Base-by-base conservation (phyloP, 805 yeast species). In the Monosporozyma solicola region DNA sequence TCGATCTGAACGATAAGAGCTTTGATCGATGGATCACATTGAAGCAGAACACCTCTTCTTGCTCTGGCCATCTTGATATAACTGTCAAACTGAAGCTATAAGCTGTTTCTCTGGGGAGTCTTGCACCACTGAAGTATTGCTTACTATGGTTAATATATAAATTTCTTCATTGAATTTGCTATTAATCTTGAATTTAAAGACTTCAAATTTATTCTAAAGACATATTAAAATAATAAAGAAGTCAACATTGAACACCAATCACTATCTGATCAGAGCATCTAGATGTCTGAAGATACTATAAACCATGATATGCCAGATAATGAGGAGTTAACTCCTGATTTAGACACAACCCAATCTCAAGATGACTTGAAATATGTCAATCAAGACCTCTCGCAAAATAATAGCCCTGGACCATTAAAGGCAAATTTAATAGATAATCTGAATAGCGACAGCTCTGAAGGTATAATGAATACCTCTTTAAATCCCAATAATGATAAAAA, bases 1-100 rank as follows among this genome's bases (percentile, higher is more conserved):
- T 94, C 98, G 45, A 92, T 85, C 65, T 83, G 85, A 24, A 92
- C 71, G 2, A 92, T 87, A 49, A 92, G 74, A 0, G 98, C 96
- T 57, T 83, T 79, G 57, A 92, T 90, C 1, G 97, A 88, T 1
- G 99, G 98, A 66, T 92, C 99, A 67, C 97, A 80, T 57, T 78
- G 76, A 16, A 80, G 68, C 47, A 80, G 61, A 3, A 78, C 73
- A 51, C 84, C 83, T 62, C 75, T 77, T 46, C 80, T 73, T 41
- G 84, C 84, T 56, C 81, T 71, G 1, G 83, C 79, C 84, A 75
- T 67, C 20, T 16, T 29, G 15, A 15, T 15, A 13, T 35, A 11
- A 35, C 4, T 13, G 16, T 15, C 39, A 35, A 35, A 11, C 16
- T 35, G 16, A 16, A 13, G 16, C 39, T 4, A 15, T 15, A 15